A percentile compares a stretch with the other conserved stretches of the same genome.
Evolutionary conservation across 2,329 filamentous ascomycete species (phyloP).

Genomic region (Microsporum canis): DNA sequence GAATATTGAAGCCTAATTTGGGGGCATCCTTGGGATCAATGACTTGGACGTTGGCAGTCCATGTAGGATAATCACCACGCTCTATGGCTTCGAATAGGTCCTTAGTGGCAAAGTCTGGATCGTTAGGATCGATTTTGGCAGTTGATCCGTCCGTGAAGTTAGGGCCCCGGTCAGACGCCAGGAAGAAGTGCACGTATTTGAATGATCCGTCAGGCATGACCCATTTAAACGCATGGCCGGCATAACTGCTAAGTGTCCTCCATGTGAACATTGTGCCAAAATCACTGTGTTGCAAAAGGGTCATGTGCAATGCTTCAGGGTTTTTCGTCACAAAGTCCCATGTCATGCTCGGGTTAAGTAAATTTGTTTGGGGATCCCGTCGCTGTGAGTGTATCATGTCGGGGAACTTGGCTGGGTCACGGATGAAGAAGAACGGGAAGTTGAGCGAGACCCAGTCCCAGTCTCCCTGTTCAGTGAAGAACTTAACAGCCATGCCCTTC

Average conservation of each 20-base stretch:
- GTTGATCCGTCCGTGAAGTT: conserved; percentile 45
- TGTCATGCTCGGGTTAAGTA: conserved; percentile 3
- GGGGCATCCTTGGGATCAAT: conserved; percentile 43
- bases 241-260: conserved; percentile 4
- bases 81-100: conserved; percentile 52
- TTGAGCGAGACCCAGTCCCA: conserved; percentile 57
- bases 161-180: conserved; percentile 21
- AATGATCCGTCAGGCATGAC: conserved; percentile 43
- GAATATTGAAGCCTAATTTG: conserved; percentile 40
- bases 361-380: conserved; percentile 5
- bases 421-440: conserved; percentile 28
- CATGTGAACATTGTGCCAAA: conserved; percentile 8
- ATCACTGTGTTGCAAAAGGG: conserved; percentile 3
- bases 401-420: conserved; percentile 19
- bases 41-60: conserved; percentile 45
- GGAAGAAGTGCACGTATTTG: conserved; percentile 51
- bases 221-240: conserved; percentile 7
- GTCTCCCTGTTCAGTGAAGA: conserved; percentile 54
- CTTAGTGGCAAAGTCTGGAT: conserved; percentile 48
- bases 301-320: conserved; percentile 5
- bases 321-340: conserved; percentile 5
- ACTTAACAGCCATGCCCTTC: conserved; percentile 43
- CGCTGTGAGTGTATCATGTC: conserved; percentile 4
- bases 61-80: conserved; percentile 46
- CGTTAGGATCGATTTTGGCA: conserved; percentile 39